Conservation (phyloP, 768 basidiomycete species). For the Boletellus ananiceps region DNA sequence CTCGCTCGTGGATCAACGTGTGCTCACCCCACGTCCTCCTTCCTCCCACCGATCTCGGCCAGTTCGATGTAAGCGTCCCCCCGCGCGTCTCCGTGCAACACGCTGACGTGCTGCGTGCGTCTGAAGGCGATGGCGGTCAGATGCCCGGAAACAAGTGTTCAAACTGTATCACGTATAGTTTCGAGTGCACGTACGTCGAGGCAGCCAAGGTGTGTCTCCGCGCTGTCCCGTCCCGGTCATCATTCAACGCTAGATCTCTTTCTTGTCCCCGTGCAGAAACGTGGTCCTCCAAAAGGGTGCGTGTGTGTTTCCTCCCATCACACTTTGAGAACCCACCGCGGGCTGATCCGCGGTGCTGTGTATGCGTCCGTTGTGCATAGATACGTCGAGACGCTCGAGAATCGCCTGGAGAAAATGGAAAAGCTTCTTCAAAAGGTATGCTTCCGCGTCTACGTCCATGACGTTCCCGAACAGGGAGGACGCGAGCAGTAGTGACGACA, state of each 20-base stretch:
- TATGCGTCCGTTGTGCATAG: conserved; percentile 22
- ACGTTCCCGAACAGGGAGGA: no score
- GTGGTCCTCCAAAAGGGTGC: conserved; percentile 37
- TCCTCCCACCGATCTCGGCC: no score
- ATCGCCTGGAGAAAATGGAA: conserved; percentile 61
- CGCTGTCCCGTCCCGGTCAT: no score
- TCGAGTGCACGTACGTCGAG: conserved; percentile 52
- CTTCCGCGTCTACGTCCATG: background rate
- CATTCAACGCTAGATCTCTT: no score
- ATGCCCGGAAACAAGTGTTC: conserved; percentile 52
- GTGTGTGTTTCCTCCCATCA: background rate
- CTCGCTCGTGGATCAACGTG: background rate
- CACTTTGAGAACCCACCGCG: no score
- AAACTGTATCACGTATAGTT: conserved; percentile 47
- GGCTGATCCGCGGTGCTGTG: no score
- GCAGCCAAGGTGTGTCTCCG: conserved; percentile 44
- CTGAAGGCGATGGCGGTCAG: conserved; percentile 55
- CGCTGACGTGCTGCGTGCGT: no score
- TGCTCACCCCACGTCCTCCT: background rate
- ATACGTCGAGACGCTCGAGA: conserved; percentile 61
- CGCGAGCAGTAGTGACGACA: no score
- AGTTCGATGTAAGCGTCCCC: conserved; percentile 23
- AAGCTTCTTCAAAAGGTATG: conserved; percentile 50
- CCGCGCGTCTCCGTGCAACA: background rate
- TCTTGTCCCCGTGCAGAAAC: conserved; percentile 28